A percentile compares a stretch with the other conserved stretches of the same genome.
Evolutionary conservation across 208 protist genomes (phyloP).

Genomic region (Crithidia sp.): DNA sequence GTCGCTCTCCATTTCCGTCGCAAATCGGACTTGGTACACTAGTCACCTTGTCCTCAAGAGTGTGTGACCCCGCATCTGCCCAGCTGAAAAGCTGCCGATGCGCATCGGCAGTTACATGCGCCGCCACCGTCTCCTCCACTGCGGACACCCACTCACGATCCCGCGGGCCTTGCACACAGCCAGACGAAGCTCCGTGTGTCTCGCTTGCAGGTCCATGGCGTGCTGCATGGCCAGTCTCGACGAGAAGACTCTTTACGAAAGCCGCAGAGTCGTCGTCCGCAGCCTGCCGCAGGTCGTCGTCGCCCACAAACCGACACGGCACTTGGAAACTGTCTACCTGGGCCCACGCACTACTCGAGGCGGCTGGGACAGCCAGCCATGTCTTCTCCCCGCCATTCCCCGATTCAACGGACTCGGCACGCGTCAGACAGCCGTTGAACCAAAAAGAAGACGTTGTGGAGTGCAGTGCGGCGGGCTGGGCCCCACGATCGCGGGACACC

Average conservation of each 20-base stretch:
- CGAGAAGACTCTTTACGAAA: neutral
- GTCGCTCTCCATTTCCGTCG: neutral
- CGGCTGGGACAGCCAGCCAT: neutral
- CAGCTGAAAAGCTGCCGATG: constrained; percentile 7
- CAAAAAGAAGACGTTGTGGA: neutral
- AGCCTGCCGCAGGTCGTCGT: neutral
- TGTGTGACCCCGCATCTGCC: neutral
- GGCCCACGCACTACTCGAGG: neutral
- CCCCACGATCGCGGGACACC: neutral
- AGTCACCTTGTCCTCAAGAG: neutral
- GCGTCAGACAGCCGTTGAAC: constrained; percentile 11
- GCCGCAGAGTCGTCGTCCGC: neutral
- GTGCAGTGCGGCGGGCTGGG: neutral
- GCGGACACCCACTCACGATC: neutral
- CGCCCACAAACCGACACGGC: neutral
- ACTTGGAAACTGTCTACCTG: neutral
- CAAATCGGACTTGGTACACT: neutral
- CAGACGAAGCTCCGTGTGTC: neutral
- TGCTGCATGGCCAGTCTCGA: neutral
- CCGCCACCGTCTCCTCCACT: neutral
- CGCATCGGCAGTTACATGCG: constrained; percentile 1
- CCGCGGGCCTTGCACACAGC: neutral
- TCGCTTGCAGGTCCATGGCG: neutral
- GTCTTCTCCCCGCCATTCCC: neutral
- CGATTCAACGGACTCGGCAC: neutral